Conservation (phyloP, 2,329 filamentous ascomycete species). For the Penicillium paneum region DNA sequence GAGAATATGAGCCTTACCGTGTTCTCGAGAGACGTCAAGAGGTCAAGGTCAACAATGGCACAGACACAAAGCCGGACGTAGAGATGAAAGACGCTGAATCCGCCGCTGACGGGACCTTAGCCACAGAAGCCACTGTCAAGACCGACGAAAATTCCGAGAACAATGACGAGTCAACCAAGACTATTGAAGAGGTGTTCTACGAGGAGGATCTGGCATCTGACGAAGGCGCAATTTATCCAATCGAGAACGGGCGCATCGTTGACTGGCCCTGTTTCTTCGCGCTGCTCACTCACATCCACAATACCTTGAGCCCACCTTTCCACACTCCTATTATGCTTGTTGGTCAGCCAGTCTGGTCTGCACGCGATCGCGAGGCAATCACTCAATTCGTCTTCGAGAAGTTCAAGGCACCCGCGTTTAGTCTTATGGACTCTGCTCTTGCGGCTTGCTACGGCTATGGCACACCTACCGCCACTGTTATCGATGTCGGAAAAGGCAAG, state of each 20-base stretch:
- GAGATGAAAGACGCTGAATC: conserved; percentile 46
- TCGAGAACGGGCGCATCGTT: conserved; percentile 74
- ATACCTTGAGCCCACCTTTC: conserved; percentile 82
- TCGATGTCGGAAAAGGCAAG: conserved; percentile 90
- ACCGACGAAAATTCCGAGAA: conserved; percentile 24
- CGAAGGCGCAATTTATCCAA: conserved; percentile 86
- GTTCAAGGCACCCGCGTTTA: conserved; percentile 89
- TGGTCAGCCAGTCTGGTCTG: conserved; percentile 84
- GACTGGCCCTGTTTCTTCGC: conserved; percentile 94
- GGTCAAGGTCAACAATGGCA: conserved; percentile 28
- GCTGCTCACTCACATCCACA: conserved; percentile 87
- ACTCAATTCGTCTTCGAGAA: conserved; percentile 96
- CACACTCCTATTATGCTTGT: conserved; percentile 93
- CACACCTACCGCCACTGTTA: conserved; percentile 73
- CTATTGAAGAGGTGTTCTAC: conserved; percentile 58
- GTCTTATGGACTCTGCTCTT: conserved; percentile 81
- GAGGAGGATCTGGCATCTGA: conserved; percentile 85
- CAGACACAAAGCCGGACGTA: conserved; percentile 38
- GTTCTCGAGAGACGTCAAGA: conserved; percentile 56
- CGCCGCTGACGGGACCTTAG: conserved; percentile 12
- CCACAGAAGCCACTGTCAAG: conserved; percentile 24
- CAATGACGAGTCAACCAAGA: conserved; percentile 31
- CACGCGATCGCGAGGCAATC: conserved; percentile 79
- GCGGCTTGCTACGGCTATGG: conserved; percentile 81
- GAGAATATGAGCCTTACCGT: conserved; percentile 77